Percentiles rank a stretch among this genome's conserved stretches.
Evolutionary conservation across 1,284 basidiomycete species (phyloP).

Genomic region (Apiotrichum siamense): DNA sequence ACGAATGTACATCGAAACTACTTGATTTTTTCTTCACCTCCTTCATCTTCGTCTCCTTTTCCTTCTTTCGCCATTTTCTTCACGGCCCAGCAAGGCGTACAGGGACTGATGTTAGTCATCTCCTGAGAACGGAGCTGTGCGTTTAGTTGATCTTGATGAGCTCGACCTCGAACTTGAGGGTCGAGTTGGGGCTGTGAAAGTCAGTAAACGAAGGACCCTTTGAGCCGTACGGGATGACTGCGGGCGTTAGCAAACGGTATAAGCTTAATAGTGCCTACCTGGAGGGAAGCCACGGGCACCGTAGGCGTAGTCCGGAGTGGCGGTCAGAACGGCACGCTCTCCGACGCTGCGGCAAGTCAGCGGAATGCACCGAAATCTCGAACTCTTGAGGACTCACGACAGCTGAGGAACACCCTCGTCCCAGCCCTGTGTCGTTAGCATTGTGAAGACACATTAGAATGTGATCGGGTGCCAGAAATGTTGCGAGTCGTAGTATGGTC

Average conservation of each 20-base stretch:
- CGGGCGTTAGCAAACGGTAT: background rate
- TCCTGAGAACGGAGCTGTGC: background rate
- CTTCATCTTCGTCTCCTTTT: background rate
- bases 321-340: conserved; percentile 64
- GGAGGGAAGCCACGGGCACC: conserved; percentile 54
- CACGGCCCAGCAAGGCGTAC: too few relatives aligned
- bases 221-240: too few relatives aligned
- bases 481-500: background rate
- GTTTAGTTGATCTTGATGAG: conserved; percentile 50
- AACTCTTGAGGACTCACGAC: too few relatives aligned
- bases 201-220: too few relatives aligned
- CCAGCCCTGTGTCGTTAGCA: conserved; percentile 57
- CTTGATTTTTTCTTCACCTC: background rate
- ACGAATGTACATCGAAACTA: background rate
- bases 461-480: background rate
- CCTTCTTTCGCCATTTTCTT: background rate
- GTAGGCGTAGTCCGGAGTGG: conserved; percentile 39
- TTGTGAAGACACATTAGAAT: too few relatives aligned
- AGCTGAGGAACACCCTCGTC: conserved; percentile 77
- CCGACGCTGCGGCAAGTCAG: too few relatives aligned
- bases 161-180: conserved; percentile 55
- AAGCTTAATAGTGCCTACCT: too few relatives aligned
- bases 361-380: too few relatives aligned
- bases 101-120: background rate
- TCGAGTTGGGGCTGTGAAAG: conserved; percentile 37